Percentiles rank a stretch among this genome's conserved stretches.
These are phyloP conservation scores for Abelmoschus esculentus DNA, from an alignment of 345 rosid species.

Conservation along the genomic window DNA sequence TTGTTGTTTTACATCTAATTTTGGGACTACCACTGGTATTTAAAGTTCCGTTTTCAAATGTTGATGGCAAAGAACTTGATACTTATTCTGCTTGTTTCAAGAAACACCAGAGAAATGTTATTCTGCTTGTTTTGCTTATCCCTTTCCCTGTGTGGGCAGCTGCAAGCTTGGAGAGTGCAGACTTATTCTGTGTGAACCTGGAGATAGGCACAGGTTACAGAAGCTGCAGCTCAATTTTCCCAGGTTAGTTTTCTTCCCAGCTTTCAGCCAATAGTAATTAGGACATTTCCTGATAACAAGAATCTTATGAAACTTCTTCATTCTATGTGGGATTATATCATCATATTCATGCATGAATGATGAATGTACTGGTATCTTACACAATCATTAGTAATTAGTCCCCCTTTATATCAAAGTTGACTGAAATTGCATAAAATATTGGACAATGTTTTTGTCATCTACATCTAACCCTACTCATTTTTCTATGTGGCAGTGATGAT, in stretches of 20 bases:
- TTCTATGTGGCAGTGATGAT: constrained; percentile 61
- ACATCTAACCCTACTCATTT: constrained; percentile 10
- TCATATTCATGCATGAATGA: no score
- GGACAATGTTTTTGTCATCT: neutral
- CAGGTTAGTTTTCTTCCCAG: constrained; percentile 33
- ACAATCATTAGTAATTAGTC: neutral
- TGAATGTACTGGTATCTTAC: no score
- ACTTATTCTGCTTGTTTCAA: neutral
- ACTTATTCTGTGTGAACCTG: constrained; percentile 76
- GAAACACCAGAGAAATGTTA: no score
- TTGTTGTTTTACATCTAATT: neutral
- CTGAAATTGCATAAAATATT: neutral
- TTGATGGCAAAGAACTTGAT: neutral
- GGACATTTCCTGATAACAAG: neutral
- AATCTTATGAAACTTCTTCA: neutral
- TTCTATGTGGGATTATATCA: no score
- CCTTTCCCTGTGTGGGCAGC: constrained; percentile 35
- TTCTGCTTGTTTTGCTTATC: no score
- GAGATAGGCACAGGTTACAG: constrained; percentile 71
- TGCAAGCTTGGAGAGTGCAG: constrained; percentile 91
- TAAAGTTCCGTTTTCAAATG: neutral
- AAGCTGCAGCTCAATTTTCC: constrained; percentile 89
- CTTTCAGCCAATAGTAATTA: neutral
- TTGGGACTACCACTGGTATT: neutral
- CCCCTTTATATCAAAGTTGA: neutral